Base-by-base conservation (phyloP, 169 alveolate genomes). In the Sarcocystis neurona region DNA sequence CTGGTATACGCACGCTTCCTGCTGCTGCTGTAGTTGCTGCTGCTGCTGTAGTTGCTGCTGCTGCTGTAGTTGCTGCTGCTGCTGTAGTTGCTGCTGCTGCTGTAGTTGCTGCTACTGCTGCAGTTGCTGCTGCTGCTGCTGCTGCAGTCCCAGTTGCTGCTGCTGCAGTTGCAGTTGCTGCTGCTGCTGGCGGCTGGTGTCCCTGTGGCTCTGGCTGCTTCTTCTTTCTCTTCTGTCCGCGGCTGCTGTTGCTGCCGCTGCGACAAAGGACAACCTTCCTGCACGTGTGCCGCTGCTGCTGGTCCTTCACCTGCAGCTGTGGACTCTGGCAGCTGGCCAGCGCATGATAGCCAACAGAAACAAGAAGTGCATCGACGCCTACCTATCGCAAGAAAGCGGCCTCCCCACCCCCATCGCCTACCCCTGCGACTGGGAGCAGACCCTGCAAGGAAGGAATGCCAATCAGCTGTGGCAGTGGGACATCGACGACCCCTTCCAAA, bases 391-490 rank as follows among this genome's bases (percentile, higher is more conserved):
- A 23, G 88, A n/a, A 23, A 0, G 4, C 2, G n/a, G 8, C 47
- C 47, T 34, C 30, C 70, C 46, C 27, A 2, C 80, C 30, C 91
- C 91, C 10, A 34, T 77, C 32, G 1, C 46, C 41, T 75, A 37
- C 47, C 20, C 27, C 20, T 87, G 91, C 87, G 91, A 87, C 82
- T 87, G 91, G 91, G 23, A 39, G 48, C 46, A 82, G 46, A 87
- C 77, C 18, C 50, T 75, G 47, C 63, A 70, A 30, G 47, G 82
- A 2, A 37, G 18, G n/a, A 87, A 78, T 53, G 27, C 0, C 8
- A 87, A 87, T 20, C 87, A 87, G 72, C 41, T 87, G 41, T 87
- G 91, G 91, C 91, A 87, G 74, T 77, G 48, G 53, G 91, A 87
- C 50, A 2, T 77, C 37, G 12, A 37, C 8, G 53, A 27, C 2